These are phyloP conservation scores for Galerina marginata DNA, from an alignment of 768 basidiomycete species.

Conservation along the genomic window DNA sequence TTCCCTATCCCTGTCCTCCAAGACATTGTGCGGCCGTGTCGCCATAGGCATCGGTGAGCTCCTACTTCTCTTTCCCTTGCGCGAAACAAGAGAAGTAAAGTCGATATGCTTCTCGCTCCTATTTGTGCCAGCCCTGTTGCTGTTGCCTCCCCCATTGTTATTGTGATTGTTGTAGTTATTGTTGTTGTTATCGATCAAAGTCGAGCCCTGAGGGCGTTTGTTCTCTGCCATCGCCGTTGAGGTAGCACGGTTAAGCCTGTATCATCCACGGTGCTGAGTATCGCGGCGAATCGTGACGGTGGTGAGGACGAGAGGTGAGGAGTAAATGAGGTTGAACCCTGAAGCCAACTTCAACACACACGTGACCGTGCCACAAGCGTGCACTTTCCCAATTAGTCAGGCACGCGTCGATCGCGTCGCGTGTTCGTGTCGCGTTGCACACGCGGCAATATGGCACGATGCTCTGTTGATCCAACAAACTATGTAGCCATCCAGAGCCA, in stretches of 20 bases:
- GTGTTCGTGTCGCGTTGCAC: neutral
- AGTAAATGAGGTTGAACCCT: neutral
- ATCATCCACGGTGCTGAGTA: neutral
- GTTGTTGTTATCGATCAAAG: neutral
- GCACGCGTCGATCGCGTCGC: neutral
- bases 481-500: neutral
- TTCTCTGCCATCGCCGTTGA: conserved; percentile 17
- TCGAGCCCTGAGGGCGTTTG: conserved; percentile 6
- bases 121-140: neutral
- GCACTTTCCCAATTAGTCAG: conserved; percentile 7
- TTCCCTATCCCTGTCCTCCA: conserved; percentile 3
- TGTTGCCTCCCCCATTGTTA: neutral
- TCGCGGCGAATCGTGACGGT: neutral
- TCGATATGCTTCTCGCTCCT: conserved; percentile 16
- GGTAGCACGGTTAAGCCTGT: neutral
- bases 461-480: neutral
- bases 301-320: neutral
- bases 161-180: neutral
- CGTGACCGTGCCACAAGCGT: conserved; percentile 19
- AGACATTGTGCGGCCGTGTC: conserved; percentile 4
- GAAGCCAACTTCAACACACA: conserved; percentile 14
- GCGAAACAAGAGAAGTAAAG: conserved; percentile 10
- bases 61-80: conserved; percentile 3
- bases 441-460: neutral
- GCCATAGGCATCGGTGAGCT: conserved; percentile 7